These are phyloP conservation scores for Suillus placidus DNA, from an alignment of 768 basidiomycete genomes.

Conservation along the genomic window DNA sequence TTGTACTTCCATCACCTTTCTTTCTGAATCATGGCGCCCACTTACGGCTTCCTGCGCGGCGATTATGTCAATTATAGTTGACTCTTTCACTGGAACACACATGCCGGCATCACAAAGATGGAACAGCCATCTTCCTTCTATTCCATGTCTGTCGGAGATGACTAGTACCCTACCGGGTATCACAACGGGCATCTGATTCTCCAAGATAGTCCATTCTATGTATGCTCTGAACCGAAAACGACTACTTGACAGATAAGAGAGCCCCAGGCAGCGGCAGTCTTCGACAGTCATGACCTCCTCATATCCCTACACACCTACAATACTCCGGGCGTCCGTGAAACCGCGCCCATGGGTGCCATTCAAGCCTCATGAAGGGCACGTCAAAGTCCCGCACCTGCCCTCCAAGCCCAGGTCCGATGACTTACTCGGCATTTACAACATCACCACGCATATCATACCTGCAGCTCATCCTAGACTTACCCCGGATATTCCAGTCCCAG, in stretches of 20 bases:
- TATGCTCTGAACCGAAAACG: neutral
- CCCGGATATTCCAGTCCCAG: constrained; percentile 26
- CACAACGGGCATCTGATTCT: neutral
- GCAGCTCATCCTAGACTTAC: constrained; percentile 29
- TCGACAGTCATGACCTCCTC: constrained; percentile 5
- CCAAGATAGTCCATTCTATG: neutral
- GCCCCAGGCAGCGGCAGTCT: neutral
- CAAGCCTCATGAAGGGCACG: constrained; percentile 16
- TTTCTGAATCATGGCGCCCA: no score
- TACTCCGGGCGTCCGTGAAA: constrained; percentile 20
- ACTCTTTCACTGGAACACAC: no score
- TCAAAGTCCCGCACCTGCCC: constrained; percentile 21
- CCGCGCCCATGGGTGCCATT: constrained; percentile 27
- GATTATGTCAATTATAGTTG: no score
- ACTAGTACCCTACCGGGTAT: no score
- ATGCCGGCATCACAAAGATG: no score
- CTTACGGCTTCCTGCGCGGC: no score
- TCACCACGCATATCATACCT: constrained; percentile 35
- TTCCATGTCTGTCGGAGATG: no score
- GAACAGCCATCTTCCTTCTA: no score
- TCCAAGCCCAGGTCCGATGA: constrained; percentile 19
- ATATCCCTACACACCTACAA: constrained; percentile 24
- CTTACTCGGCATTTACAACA: constrained; percentile 24
- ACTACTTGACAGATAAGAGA: neutral
- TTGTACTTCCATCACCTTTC: no score